Evolutionary conservation across 2,329 filamentous ascomycete species (phyloP).

Genomic region (Lachnellula hyalina): DNA sequence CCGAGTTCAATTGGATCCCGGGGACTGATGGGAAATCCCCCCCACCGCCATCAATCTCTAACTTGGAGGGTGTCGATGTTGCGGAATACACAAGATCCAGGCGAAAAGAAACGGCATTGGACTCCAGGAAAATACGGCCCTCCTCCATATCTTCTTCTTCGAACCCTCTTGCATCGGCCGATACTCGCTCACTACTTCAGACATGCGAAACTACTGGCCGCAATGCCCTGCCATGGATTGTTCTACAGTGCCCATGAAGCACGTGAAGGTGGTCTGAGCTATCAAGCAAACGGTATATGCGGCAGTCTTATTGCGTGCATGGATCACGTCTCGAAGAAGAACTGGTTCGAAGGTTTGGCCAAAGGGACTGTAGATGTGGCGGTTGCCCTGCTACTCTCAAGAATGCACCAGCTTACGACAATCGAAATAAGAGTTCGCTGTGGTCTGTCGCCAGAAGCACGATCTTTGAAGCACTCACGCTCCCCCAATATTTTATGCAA

Average conservation of each 20-base stretch:
- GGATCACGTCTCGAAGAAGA: neutral
- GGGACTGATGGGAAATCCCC: neutral
- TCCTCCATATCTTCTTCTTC: conserved; percentile 9
- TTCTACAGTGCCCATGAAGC: conserved; percentile 8
- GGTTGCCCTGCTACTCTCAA: conserved; percentile 3
- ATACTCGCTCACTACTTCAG: conserved; percentile 1
- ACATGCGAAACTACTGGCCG: conserved; percentile 1
- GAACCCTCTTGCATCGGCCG: conserved; percentile 5
- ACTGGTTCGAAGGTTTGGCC: neutral
- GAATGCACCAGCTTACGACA: neutral
- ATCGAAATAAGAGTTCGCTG: conserved; percentile 8
- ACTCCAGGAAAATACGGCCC: neutral
- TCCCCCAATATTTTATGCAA: neutral
- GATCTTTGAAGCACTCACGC: conserved; percentile 5
- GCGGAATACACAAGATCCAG: neutral
- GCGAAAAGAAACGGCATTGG: neutral
- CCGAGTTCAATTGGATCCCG: conserved; percentile 9
- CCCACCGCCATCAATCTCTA: neutral
- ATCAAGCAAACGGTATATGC: neutral
- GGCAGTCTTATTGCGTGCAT: neutral
- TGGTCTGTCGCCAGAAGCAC: neutral
- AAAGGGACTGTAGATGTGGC: conserved; percentile 5
- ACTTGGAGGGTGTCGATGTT: neutral
- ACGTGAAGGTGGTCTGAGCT: conserved; percentile 6
- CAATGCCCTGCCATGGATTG: neutral